These are phyloP conservation scores for Lupinus albus DNA, from an alignment of 306 rosid species.

Conservation along the genomic window DNA sequence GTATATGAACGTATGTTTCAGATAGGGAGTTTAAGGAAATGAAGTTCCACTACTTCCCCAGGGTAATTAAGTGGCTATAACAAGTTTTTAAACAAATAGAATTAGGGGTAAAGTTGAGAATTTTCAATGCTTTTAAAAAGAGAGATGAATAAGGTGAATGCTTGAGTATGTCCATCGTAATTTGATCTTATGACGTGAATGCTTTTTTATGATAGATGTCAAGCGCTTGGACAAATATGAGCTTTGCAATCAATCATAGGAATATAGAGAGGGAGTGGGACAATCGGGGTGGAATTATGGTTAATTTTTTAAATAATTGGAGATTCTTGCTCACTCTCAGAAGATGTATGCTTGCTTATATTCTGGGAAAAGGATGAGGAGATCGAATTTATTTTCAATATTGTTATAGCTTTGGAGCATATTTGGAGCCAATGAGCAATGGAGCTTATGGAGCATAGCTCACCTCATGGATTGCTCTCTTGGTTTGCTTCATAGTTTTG, in stretches of 20 bases:
- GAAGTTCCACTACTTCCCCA: constrained; percentile 31
- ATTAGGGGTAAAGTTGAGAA: constrained; percentile 46
- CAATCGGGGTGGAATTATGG: constrained; percentile 96
- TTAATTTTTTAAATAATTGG: constrained; percentile 81
- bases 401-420: constrained; percentile 94
- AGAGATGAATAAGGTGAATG: constrained; percentile 80
- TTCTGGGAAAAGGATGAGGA: constrained; percentile 85
- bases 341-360: constrained; percentile 70
- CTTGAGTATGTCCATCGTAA: constrained; percentile 75
- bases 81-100: constrained; percentile 41
- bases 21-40: constrained; percentile 49
- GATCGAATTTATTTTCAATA: constrained; percentile 86
- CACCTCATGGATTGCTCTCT: constrained; percentile 99
- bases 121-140: constrained; percentile 56
- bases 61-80: constrained; percentile 33
- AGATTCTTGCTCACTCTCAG: constrained; percentile 97
- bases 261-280: constrained; percentile 99
- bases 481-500: constrained; percentile 99
- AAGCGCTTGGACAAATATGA: constrained; percentile 99
- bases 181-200: constrained; percentile 85
- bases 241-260: constrained; percentile 99
- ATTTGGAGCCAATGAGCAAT: constrained; percentile 99
- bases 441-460: constrained; percentile 99
- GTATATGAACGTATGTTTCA: constrained; percentile 13
- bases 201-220: constrained; percentile 99